Evolutionary conservation across 176 grass and related monocot species (phyloP).

Genomic region (Oropetium thomaeum): DNA sequence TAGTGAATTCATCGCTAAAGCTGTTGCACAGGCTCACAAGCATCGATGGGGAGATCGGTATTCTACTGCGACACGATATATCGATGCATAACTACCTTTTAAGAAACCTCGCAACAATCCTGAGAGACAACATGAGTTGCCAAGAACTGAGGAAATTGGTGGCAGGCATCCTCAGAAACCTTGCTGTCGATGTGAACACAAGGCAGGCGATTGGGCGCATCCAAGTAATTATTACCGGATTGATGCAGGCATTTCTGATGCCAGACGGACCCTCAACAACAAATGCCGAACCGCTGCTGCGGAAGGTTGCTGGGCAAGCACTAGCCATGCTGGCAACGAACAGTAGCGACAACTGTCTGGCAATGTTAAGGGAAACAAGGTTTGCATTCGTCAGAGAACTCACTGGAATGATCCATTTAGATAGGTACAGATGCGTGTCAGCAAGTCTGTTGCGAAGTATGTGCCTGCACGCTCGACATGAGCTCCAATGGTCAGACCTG

Average conservation of each 20-base stretch:
- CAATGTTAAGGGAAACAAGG: conserved; percentile 20
- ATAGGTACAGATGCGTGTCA: neutral
- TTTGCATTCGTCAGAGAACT: neutral
- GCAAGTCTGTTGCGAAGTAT: conserved; percentile 26
- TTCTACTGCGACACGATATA: neutral
- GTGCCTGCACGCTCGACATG: neutral
- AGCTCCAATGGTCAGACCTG: neutral
- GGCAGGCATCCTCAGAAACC: conserved; percentile 2
- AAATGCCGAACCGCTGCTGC: neutral
- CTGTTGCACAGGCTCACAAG: neutral
- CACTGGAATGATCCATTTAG: neutral
- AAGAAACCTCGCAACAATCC: neutral
- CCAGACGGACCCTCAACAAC: neutral
- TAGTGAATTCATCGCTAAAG: conserved; percentile 13
- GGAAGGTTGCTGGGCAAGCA: conserved; percentile 1
- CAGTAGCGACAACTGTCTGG: neutral
- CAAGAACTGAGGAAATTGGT: neutral
- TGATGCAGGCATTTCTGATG: conserved; percentile 17
- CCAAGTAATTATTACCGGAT: neutral
- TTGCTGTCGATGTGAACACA: neutral
- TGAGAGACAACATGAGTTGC: neutral
- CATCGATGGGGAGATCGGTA: neutral
- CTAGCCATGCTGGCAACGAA: conserved; percentile 16
- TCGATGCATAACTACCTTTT: conserved; percentile 5
- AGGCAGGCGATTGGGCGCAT: neutral